Evolutionary conservation across 106 monocot genomes (phyloP).

Genomic region (Phalaenopsis aphrodite): DNA sequence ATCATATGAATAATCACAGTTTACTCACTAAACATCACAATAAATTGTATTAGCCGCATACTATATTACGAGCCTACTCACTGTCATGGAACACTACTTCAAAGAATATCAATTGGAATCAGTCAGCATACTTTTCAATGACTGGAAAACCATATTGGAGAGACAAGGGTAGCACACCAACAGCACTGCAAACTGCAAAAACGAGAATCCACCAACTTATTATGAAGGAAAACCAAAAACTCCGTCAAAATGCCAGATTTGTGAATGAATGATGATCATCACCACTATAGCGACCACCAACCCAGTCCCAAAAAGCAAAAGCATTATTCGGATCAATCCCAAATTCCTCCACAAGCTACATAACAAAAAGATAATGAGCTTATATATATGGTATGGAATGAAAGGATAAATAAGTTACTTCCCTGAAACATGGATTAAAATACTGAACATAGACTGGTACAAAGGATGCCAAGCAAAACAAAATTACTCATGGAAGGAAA

Average conservation of each 20-base stretch:
- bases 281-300: conserved; percentile 99
- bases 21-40: background rate
- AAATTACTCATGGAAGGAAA: background rate
- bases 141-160: conserved; percentile 94
- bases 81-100: background rate
- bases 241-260: background rate
- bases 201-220: conserved; percentile 9
- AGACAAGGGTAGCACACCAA: conserved; percentile 90
- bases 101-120: background rate
- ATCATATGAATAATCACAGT: background rate
- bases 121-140: conserved; percentile 68
- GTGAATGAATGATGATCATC: conserved; percentile 7
- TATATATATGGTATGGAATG: background rate
- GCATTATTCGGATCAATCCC: conserved; percentile 90
- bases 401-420: background rate
- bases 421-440: background rate
- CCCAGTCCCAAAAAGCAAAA: conserved; percentile 99
- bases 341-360: conserved; percentile 89
- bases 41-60: background rate
- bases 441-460: background rate
- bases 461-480: background rate
- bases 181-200: conserved; percentile 97
- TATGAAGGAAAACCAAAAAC: background rate
- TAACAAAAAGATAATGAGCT: background rate
- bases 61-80: background rate